Percentiles rank a stretch among this genome's conserved stretches.
Conservation (phyloP, 2,329 filamentous ascomycete genomes). For the Aaosphaeria pasadenensis region DNA sequence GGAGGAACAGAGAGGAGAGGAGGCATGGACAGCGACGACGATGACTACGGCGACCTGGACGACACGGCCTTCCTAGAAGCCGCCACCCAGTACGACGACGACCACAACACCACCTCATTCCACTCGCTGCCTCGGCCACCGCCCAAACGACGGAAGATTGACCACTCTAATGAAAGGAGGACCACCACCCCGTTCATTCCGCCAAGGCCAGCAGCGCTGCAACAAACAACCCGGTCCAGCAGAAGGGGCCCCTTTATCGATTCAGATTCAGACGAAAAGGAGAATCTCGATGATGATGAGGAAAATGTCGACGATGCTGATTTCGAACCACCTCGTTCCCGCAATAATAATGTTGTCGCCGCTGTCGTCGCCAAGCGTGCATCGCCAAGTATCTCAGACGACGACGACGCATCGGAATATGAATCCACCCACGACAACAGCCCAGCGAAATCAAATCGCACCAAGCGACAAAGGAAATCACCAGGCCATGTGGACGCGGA, state of each 20-base stretch:
- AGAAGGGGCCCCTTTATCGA: conserved; percentile 1
- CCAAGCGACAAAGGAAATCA: conserved; percentile 8
- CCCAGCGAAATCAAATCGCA: background rate
- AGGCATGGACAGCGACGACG: conserved; percentile 39
- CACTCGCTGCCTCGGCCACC: conserved; percentile 28
- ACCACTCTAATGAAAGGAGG: conserved; percentile 19
- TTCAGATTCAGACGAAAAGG: conserved; percentile 1
- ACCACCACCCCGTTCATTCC: conserved; percentile 12
- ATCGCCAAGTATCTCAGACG: background rate
- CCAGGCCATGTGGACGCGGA: conserved; percentile 1
- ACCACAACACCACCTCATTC: conserved; percentile 26
- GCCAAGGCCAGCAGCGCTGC: conserved; percentile 9
- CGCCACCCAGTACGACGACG: conserved; percentile 50
- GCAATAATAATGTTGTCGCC: background rate
- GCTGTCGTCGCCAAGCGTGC: background rate
- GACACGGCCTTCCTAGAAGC: conserved; percentile 65
- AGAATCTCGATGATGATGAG: conserved; percentile 3
- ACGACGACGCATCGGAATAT: background rate
- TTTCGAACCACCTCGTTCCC: background rate
- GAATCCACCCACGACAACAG: background rate
- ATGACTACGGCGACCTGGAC: conserved; percentile 61
- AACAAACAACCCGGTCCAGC: background rate
- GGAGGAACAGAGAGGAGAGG: background rate
- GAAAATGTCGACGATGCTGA: background rate
- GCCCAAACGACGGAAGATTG: conserved; percentile 34